A percentile compares a stretch with the other conserved stretches of the same genome.
phyloP scores from a whole-genome alignment of 192 early-diverging fungal genomes.

The Mortierella claussenii region DNA sequence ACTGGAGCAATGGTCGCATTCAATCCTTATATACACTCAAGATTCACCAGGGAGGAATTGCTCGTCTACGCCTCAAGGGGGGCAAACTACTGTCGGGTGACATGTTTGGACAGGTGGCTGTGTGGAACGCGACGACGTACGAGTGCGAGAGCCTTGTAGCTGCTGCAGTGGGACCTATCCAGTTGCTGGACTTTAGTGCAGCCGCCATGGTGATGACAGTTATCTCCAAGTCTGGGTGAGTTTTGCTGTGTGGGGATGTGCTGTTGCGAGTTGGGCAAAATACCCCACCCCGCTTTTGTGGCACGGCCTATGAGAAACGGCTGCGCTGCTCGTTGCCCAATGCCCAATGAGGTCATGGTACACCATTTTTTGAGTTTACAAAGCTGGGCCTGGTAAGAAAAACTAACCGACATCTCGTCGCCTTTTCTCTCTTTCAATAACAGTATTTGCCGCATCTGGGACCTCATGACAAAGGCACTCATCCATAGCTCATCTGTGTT shows the following conservation, averaged over 20 bases:
- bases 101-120: constrained; percentile 38
- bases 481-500: constrained; percentile 15
- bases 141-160: constrained; percentile 16
- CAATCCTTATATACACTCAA: constrained; percentile 22
- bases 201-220: constrained; percentile 37
- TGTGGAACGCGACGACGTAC: constrained; percentile 35
- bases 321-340: too few species aligned
- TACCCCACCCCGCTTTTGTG: too few species aligned
- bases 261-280: too few species aligned
- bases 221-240: constrained; percentile 47
- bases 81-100: constrained; percentile 32
- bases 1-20: constrained; percentile 41
- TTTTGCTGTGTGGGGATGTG: too few species aligned
- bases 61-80: constrained; percentile 31
- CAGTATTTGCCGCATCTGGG: constrained; percentile 44
- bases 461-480: constrained; percentile 12
- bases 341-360: neutral
- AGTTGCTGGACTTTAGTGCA: constrained; percentile 43
- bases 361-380: neutral
- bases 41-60: constrained; percentile 23
- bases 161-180: constrained; percentile 32
- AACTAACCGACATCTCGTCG: too few species aligned
- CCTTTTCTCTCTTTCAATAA: neutral
- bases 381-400: too few species aligned
- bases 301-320: too few species aligned